Conservation (phyloP, 2,329 filamentous ascomycete species). For the Colletotrichum spaethianum region DNA sequence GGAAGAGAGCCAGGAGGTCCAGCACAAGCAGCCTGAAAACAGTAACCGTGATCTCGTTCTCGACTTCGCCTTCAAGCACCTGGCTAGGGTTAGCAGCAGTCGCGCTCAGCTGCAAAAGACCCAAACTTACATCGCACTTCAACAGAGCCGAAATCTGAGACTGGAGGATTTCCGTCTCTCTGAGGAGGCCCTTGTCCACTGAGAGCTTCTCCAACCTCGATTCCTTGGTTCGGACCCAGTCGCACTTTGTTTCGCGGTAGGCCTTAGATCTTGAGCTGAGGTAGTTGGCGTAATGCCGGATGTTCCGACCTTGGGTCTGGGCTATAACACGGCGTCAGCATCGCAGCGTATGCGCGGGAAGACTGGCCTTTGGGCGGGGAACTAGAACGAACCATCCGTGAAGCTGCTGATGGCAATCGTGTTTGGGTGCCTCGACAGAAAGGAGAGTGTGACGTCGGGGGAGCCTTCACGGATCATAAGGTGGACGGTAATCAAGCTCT, state of each 20-base stretch:
- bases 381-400: conserved; percentile 81
- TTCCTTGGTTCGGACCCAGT: conserved; percentile 90
- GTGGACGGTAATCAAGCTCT: conserved; percentile 94
- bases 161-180: conserved; percentile 93
- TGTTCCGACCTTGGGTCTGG: conserved; percentile 95
- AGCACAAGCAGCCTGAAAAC: conserved; percentile 93
- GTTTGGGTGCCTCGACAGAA: conserved; percentile 85
- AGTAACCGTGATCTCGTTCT: conserved; percentile 96
- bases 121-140: conserved; percentile 84
- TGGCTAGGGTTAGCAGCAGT: conserved; percentile 52
- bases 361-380: background rate
- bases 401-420: conserved; percentile 91
- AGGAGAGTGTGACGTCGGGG: conserved; percentile 88
- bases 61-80: conserved; percentile 89
- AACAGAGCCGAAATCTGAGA: conserved; percentile 87
- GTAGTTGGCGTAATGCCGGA: conserved; percentile 91
- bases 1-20: conserved; percentile 91
- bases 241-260: conserved; percentile 86
- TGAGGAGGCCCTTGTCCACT: conserved; percentile 91
- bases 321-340: conserved; percentile 64
- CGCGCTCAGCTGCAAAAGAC: background rate
- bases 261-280: conserved; percentile 85
- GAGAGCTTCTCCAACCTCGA: conserved; percentile 86
- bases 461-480: conserved; percentile 98
- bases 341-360: background rate